Conservation (phyloP, 2,329 filamentous ascomycete species). For the Exophiala calicioides region DNA sequence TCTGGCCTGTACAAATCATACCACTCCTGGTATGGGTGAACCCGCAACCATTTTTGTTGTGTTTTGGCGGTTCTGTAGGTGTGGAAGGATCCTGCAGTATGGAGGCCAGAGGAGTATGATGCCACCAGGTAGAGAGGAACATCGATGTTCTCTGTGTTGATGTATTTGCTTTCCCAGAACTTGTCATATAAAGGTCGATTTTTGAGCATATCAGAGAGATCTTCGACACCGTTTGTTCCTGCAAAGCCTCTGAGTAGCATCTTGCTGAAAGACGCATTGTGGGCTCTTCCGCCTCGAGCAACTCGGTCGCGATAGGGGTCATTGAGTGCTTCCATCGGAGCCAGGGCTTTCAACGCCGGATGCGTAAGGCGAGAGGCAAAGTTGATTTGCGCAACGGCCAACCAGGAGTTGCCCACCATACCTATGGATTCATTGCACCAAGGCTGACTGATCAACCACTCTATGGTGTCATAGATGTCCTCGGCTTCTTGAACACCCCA, state of each 20-base stretch:
- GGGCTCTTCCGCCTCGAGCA: conserved; percentile 42
- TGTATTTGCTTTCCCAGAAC: conserved; percentile 30
- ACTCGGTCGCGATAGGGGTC: conserved; percentile 53
- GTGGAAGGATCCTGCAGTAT: conserved; percentile 41
- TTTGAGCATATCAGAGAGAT: conserved; percentile 47
- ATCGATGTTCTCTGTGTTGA: conserved; percentile 32
- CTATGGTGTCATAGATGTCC: conserved; percentile 34
- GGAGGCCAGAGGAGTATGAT: conserved; percentile 37
- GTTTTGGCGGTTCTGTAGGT: conserved; percentile 41
- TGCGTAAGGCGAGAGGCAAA: conserved; percentile 52
- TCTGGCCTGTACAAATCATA: conserved; percentile 45
- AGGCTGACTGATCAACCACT: conserved; percentile 26
- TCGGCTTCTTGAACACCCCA: conserved; percentile 33
- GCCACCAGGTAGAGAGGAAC: conserved; percentile 40
- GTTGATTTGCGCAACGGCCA: conserved; percentile 56
- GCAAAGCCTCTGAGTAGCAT: conserved; percentile 18
- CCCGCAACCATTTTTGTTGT: conserved; percentile 47
- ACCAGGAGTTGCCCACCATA: conserved; percentile 54
- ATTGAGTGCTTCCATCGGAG: conserved; percentile 50
- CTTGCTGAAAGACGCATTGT: conserved; percentile 20
- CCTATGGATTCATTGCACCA: conserved; percentile 52
- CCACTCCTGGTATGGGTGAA: conserved; percentile 50
- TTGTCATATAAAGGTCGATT: conserved; percentile 35
- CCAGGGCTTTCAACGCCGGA: conserved; percentile 45
- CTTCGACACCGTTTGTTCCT: conserved; percentile 34